Conservation (phyloP, 1,284 basidiomycete species). For the Coriolopsis trogii region DNA sequence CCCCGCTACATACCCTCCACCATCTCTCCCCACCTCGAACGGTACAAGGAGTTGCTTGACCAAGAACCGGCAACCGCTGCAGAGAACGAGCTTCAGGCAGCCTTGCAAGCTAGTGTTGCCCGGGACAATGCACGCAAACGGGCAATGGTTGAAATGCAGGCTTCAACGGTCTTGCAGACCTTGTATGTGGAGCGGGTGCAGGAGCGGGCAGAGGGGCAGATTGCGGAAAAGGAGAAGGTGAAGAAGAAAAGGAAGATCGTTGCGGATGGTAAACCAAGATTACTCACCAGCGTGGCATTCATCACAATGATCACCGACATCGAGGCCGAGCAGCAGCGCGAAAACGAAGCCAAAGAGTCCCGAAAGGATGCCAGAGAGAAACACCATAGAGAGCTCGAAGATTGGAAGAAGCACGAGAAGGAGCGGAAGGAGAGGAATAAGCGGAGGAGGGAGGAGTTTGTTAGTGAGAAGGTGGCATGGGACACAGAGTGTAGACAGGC, state of each 20-base stretch:
- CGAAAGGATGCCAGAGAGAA: too few species aligned
- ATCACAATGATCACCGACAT: too few species aligned
- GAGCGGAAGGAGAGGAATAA: constrained; percentile 1
- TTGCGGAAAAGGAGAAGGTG: constrained; percentile 8
- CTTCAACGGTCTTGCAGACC: constrained; percentile 20
- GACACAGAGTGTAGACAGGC: constrained; percentile 4
- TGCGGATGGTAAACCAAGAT: too few species aligned
- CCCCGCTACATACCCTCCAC: not conserved
- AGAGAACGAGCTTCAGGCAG: not conserved
- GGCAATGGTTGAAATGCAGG: not conserved
- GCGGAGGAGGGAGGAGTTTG: not conserved
- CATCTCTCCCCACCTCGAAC: not conserved
- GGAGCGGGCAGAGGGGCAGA: constrained; percentile 25
- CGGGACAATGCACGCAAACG: not conserved
- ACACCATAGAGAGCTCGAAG: not conserved
- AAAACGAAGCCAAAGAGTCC: too few species aligned
- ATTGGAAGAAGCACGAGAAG: not conserved
- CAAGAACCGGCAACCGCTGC: not conserved
- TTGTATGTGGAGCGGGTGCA: constrained; percentile 20
- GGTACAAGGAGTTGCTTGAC: not conserved
- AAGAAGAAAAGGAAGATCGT: not conserved
- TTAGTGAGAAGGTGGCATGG: not conserved
- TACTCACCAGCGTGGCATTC: too few species aligned
- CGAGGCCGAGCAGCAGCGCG: too few species aligned
- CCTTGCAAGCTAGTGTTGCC: not conserved